Base-by-base conservation (phyloP, 2,329 filamentous ascomycete genomes). In the Aspergillus sp. region DNA sequence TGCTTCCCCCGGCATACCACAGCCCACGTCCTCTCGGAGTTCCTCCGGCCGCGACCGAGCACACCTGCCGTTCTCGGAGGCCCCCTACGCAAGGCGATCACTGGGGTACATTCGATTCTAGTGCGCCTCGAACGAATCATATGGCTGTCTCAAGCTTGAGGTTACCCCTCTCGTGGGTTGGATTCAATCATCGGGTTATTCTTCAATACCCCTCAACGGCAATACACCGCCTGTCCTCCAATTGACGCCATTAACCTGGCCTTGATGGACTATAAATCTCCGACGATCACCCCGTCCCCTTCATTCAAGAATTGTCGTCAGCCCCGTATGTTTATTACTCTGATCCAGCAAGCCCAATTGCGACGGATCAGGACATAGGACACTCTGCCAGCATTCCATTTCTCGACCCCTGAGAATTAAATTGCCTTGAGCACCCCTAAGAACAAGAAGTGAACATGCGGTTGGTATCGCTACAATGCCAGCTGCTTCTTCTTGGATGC, bases 401-500 rank as follows among this genome's bases (percentile, higher is more conserved):
- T 42, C 14, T 42, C 36, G 36, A n/a, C 14, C 5, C 16, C 14
- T 42, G 14, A n/a, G n/a, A n/a, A n/a, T n/a, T n/a, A 4, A 42
- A n/a, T 42, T 7, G 14, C 36, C 16, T n/a, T 14, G 3, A 42
- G 6, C 32, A 42, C 6, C 6, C 6, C 36, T 2, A n/a, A n/a
- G 36, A 42, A n/a, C 14, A n/a, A 42, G 36, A 42, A 42, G 16
- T 2, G n/a, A 49, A 6, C 18, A 57, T 59, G 49, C 31, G 47
- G 29, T n/a, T 32, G 12, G 22, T 47, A 2, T 39, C 51, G 14
- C 47, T 59, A 26, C n/a, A 29, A 22, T 39, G 49, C 11, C 22
- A 26, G 22, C 45, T 39, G 5, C 55, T 65, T 22, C 16, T 67
- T 29, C 57, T 55, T 42, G 57, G 55, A 20, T 16, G 61, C 24